Conservation (phyloP, 2,329 filamentous ascomycete genomes). For the Metarhizium guizhouense region DNA sequence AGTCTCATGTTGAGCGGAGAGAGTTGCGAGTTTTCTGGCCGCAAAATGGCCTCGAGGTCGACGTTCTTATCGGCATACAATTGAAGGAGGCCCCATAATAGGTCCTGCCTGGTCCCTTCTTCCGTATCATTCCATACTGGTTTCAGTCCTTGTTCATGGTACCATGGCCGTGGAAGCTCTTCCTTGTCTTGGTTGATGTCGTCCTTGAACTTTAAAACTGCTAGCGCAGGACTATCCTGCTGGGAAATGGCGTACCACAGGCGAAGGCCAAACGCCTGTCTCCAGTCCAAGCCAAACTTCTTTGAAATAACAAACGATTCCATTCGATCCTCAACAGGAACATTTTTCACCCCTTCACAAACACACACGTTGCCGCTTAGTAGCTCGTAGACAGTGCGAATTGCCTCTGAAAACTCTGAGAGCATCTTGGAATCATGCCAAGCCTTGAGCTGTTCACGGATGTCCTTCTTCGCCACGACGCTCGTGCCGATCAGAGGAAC, state of each 20-base stretch:
- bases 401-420: slow-evolving; percentile 75
- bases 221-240: slow-evolving; percentile 60
- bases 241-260: slow-evolving; percentile 76
- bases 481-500: slow-evolving; percentile 74
- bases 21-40: slow-evolving; percentile 67
- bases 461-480: slow-evolving; percentile 59
- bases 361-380: slow-evolving; percentile 80
- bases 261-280: slow-evolving; percentile 82
- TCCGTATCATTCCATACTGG: slow-evolving; percentile 53
- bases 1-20: slow-evolving; percentile 68
- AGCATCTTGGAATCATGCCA: slow-evolving; percentile 80
- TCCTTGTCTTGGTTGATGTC: slow-evolving; percentile 67
- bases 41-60: slow-evolving; percentile 60
- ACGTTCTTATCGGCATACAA: slow-evolving; percentile 57
- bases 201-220: slow-evolving; percentile 63
- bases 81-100: slow-evolving; percentile 80
- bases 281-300: slow-evolving; percentile 83
- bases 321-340: slow-evolving; percentile 69
- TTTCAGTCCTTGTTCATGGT: slow-evolving; percentile 49
- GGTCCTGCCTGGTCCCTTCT: slow-evolving; percentile 56
- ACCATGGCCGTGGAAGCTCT: slow-evolving; percentile 64
- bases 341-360: slow-evolving; percentile 66
- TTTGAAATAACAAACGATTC: slow-evolving; percentile 74
- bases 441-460: slow-evolving; percentile 69
- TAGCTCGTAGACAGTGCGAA: slow-evolving; percentile 83